Evolutionary conservation across 2,329 filamentous ascomycete genomes (phyloP).

Genomic region (Thielaviopsis ethacetica): DNA sequence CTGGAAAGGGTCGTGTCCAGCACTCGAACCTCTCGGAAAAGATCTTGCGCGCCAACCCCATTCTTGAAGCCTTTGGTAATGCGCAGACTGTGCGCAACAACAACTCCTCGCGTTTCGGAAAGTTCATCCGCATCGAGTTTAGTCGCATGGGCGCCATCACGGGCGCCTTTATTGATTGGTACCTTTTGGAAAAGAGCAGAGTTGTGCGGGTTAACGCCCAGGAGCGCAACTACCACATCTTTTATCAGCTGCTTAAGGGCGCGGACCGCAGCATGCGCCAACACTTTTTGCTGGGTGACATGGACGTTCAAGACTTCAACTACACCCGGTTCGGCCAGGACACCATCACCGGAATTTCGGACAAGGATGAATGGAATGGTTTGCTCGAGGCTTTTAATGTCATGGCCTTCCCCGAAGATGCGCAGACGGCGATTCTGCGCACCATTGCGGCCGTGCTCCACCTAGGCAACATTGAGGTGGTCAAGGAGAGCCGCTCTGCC

Average conservation of each 20-base stretch:
- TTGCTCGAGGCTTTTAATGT: conserved; percentile 85
- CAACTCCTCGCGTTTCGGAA: conserved; percentile 95
- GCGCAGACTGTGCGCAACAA: conserved; percentile 96
- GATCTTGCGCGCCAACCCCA: conserved; percentile 89
- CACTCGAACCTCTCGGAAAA: conserved; percentile 87
- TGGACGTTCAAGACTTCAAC: conserved; percentile 72
- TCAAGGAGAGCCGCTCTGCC: conserved; percentile 76
- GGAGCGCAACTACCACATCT: conserved; percentile 93
- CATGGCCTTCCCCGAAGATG: conserved; percentile 80
- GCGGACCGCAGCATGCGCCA: conserved; percentile 58
- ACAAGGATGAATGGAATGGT: conserved; percentile 75
- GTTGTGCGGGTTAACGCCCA: conserved; percentile 77
- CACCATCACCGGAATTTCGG: conserved; percentile 76
- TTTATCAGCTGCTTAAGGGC: conserved; percentile 86
- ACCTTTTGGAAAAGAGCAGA: conserved; percentile 91
- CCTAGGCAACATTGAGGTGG: conserved; percentile 76
- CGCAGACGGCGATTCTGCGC: conserved; percentile 67
- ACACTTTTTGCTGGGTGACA: conserved; percentile 57
- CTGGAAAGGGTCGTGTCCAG: conserved; percentile 41
- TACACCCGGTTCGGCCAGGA: conserved; percentile 90
- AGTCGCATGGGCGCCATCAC: conserved; percentile 74
- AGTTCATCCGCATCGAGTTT: conserved; percentile 97
- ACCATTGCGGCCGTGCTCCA: conserved; percentile 87
- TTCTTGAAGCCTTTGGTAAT: conserved; percentile 94
- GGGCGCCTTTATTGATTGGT: conserved; percentile 97